A percentile compares a stretch with the other conserved stretches of the same genome.
These are phyloP conservation scores for Symbiodinium pilosum DNA, from an alignment of 73 alveolate genomes.

Conservation along the genomic window DNA sequence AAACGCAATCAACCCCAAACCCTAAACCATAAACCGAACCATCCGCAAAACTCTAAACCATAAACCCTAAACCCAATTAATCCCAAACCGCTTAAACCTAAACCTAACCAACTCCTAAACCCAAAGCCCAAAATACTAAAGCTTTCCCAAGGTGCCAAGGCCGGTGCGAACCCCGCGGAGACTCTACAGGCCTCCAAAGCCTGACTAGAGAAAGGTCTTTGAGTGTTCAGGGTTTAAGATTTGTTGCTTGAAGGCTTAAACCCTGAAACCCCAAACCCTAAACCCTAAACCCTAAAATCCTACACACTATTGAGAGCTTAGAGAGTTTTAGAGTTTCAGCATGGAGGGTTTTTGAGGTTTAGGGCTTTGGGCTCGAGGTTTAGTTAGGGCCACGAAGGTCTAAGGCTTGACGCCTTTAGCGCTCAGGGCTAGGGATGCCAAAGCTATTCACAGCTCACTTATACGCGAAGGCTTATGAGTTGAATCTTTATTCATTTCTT, in stretches of 20 bases:
- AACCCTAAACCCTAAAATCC: too few relatives aligned
- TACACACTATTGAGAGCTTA: neutral
- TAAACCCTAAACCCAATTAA: neutral
- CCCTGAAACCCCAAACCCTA: too few relatives aligned
- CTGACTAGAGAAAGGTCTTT: neutral
- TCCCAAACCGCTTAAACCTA: neutral
- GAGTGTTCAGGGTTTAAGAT: neutral
- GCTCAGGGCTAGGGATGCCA: too few relatives aligned
- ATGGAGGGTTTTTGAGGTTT: neutral
- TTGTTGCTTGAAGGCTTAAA: neutral
- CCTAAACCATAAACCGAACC: neutral
- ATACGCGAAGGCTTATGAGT: too few relatives aligned
- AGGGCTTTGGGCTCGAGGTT: neutral
- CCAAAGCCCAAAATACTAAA: neutral
- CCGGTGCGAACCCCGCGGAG: slow-evolving; percentile 80
- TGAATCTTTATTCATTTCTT: too few relatives aligned
- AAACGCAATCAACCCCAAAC: too few relatives aligned
- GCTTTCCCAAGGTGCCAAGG: slow-evolving; percentile 33
- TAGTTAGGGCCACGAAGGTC: neutral
- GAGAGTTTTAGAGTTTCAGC: neutral
- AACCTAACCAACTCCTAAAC: too few relatives aligned
- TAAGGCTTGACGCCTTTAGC: neutral
- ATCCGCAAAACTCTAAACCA: neutral
- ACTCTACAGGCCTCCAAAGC: slow-evolving; percentile 41
- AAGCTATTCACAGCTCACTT: too few relatives aligned